Evolutionary conservation across 2,329 filamentous ascomycete species (phyloP).

Genomic region (Moelleriella libera): DNA sequence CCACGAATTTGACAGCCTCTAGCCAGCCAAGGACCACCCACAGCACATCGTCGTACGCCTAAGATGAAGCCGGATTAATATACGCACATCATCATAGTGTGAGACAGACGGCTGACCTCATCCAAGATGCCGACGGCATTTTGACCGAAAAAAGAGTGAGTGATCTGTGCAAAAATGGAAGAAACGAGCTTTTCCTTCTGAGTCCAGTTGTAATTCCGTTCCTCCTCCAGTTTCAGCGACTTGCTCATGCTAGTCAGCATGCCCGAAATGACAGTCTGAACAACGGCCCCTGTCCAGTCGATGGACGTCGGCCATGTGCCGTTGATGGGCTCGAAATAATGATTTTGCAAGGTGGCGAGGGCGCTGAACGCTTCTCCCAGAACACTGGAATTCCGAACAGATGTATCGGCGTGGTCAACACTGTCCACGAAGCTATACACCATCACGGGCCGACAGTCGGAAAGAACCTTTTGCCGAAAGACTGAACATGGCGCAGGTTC

Average conservation of each 20-base stretch:
- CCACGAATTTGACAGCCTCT: conserved; percentile 64
- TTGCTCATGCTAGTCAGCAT: conserved; percentile 57
- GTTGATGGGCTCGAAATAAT: conserved; percentile 63
- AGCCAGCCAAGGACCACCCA: conserved; percentile 93
- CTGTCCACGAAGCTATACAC: background rate
- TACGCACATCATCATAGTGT: background rate
- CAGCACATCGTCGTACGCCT: conserved; percentile 88
- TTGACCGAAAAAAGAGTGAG: conserved; percentile 77
- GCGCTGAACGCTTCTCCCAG: conserved; percentile 44
- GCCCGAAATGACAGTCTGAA: conserved; percentile 65
- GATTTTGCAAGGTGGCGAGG: conserved; percentile 60
- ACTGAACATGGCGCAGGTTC: conserved; percentile 1
- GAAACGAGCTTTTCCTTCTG: conserved; percentile 68
- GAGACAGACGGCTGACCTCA: conserved; percentile 19
- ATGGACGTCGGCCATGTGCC: conserved; percentile 78
- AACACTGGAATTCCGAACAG: conserved; percentile 6
- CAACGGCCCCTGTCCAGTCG: conserved; percentile 86
- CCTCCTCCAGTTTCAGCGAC: conserved; percentile 30
- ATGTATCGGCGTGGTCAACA: background rate
- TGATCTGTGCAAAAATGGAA: conserved; percentile 63
- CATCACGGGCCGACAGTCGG: conserved; percentile 1
- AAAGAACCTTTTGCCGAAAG: background rate
- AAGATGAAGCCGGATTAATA: background rate
- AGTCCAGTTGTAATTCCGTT: conserved; percentile 25
- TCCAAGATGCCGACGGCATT: conserved; percentile 60